phyloP scores from a whole-genome alignment of 495 filamentous ascomycete species.

The Xylaria cubensis region DNA sequence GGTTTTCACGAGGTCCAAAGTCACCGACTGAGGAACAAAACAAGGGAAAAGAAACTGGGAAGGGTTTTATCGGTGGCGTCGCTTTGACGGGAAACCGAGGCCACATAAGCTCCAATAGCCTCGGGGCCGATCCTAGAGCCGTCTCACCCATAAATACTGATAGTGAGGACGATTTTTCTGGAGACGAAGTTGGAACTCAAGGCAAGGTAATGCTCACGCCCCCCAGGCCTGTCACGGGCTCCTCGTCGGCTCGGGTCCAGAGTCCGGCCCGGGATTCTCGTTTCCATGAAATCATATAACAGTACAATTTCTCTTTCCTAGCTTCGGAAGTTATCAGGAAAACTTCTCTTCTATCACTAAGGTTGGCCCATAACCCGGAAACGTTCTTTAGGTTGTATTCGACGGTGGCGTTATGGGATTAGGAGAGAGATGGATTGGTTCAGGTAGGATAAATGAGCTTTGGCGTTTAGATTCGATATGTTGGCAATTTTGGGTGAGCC shows the following conservation, averaged over 20 bases:
- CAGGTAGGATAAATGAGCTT: neutral
- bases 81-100: conserved; percentile 47
- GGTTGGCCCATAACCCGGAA: neutral
- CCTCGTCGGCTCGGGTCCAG: conserved; percentile 34
- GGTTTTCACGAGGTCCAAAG: conserved; percentile 50
- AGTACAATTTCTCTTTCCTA: neutral
- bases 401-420: neutral
- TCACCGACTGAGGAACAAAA: conserved; percentile 43
- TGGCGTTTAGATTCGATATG: neutral
- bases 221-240: conserved; percentile 31
- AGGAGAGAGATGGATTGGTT: neutral
- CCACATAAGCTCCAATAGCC: conserved; percentile 41
- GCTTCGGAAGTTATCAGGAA: neutral
- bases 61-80: conserved; percentile 57
- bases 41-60: conserved; percentile 40
- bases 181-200: conserved; percentile 33
- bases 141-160: conserved; percentile 18
- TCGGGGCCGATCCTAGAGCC: conserved; percentile 25
- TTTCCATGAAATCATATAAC: conserved; percentile 46
- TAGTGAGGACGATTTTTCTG: conserved; percentile 30
- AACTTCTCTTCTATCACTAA: neutral
- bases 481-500: neutral
- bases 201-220: conserved; percentile 30
- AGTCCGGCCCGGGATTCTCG: conserved; percentile 53
- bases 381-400: neutral